These are phyloP conservation scores for Diaporthe humulicola DNA, from an alignment of 2,329 filamentous ascomycete genomes.

Conservation along the genomic window DNA sequence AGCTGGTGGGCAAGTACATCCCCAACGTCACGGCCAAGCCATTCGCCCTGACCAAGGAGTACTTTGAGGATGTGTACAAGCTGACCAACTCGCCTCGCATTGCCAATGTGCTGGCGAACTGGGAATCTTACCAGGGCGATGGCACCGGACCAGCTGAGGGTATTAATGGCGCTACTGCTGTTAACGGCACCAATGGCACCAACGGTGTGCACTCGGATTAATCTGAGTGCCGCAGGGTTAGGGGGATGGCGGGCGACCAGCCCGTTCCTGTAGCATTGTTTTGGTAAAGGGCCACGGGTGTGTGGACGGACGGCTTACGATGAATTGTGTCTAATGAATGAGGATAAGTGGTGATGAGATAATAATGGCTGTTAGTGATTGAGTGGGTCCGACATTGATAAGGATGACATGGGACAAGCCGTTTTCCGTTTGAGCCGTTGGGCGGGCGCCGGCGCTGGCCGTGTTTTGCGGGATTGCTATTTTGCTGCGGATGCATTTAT, in stretches of 20 bases:
- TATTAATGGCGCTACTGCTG: slow-evolving; percentile 27
- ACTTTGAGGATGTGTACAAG: slow-evolving; percentile 98
- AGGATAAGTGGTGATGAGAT: slow-evolving; percentile 32
- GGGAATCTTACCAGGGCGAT: slow-evolving; percentile 79
- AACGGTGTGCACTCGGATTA: slow-evolving; percentile 37
- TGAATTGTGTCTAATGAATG: slow-evolving; percentile 2
- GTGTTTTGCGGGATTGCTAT: slow-evolving; percentile 29
- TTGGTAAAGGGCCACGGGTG: no score
- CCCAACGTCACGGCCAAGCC: slow-evolving; percentile 97
- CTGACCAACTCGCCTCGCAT: slow-evolving; percentile 88
- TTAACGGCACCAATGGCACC: slow-evolving; percentile 34
- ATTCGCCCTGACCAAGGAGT: slow-evolving; percentile 96
- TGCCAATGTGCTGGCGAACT: slow-evolving; percentile 86
- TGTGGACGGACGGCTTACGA: slow-evolving; percentile 6
- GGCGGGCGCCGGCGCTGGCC: slow-evolving; percentile 40
- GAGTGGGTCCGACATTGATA: slow-evolving; percentile 27
- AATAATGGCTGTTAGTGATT: slow-evolving; percentile 25
- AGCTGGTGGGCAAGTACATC: slow-evolving; percentile 98
- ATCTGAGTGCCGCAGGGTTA: background rate
- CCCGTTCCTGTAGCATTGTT: background rate
- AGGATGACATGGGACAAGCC: slow-evolving; percentile 32
- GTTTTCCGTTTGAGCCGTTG: slow-evolving; percentile 23
- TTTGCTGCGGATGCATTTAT: slow-evolving; percentile 14
- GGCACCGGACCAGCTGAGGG: slow-evolving; percentile 43
- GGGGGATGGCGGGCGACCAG: no score